These are phyloP conservation scores for Lagenidium giganteum DNA, from an alignment of 352 stramenopile genomes.

Conservation along the genomic window DNA sequence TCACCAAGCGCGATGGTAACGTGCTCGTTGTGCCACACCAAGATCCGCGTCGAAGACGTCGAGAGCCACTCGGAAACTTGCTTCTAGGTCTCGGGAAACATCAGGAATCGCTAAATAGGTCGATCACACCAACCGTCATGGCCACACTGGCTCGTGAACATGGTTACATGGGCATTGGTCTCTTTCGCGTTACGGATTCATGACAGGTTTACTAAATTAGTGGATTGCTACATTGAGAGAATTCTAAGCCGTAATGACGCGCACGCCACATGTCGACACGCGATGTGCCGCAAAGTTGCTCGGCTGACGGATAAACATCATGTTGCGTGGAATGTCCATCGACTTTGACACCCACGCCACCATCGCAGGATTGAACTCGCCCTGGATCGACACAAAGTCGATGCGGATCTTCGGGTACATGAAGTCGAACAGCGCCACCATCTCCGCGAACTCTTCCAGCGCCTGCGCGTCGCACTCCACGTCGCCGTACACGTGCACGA, in stretches of 20 bases:
- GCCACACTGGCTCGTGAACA: too few species aligned
- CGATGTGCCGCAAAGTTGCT: too few species aligned
- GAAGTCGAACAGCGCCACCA: slow-evolving; percentile 71
- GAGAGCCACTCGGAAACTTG: slow-evolving; percentile 35
- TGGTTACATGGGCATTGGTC: too few species aligned
- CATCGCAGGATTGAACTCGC: slow-evolving; percentile 54
- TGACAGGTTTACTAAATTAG: too few species aligned
- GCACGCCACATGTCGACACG: too few species aligned
- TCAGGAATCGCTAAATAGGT: too few species aligned
- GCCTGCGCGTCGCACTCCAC: slow-evolving; percentile 18
- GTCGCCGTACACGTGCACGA: slow-evolving; percentile 70
- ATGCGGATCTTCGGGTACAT: slow-evolving; percentile 90
- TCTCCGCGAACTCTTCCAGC: slow-evolving; percentile 20
- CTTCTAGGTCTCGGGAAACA: too few species aligned
- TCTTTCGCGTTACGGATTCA: too few species aligned
- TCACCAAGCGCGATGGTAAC: slow-evolving; percentile 5
- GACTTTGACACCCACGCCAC: slow-evolving; percentile 86
- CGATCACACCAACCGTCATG: too few species aligned
- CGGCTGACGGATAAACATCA: slow-evolving; percentile 89
- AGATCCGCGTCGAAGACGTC: slow-evolving; percentile 24
- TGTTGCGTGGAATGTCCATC: too few species aligned
- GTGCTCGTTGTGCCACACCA: slow-evolving; percentile 31
- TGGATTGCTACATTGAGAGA: too few species aligned
- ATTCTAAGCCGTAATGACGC: too few species aligned
- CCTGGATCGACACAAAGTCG: slow-evolving; percentile 74